Conservation (phyloP, 129 eudicot genomes). For the Smallanthus sonchifolius region DNA sequence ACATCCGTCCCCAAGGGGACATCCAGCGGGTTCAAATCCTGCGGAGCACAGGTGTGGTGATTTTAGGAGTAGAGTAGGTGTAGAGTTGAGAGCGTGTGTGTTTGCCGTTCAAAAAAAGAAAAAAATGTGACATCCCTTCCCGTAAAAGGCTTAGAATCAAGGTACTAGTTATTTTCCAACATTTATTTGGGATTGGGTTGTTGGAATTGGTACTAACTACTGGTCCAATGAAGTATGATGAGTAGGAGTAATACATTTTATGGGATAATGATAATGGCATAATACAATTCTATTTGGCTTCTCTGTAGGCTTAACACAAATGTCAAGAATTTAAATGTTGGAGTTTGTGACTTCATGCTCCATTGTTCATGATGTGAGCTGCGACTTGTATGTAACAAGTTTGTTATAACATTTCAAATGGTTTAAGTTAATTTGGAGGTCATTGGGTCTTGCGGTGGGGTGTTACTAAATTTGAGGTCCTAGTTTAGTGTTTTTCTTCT, state of each 20-base stretch:
- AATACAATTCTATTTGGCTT: background rate
- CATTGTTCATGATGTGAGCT: background rate
- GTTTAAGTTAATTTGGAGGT: background rate
- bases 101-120: no score
- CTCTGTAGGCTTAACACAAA: background rate
- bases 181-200: background rate
- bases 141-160: no score
- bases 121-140: no score
- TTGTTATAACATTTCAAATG: background rate
- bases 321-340: background rate
- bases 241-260: no score
- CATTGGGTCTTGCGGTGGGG: background rate
- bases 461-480: background rate
- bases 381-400: background rate
- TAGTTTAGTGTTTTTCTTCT: background rate
- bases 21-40: background rate
- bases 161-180: no score
- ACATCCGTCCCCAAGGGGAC: no score
- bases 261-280: background rate
- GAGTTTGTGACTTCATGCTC: background rate
- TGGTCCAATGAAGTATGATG: no score
- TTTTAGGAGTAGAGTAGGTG: no score
- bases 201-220: background rate
- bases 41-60: no score
- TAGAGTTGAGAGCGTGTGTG: no score